phyloP scores from a whole-genome alignment of 1,284 basidiomycete species.

The Paramarasmius palmivorus region DNA sequence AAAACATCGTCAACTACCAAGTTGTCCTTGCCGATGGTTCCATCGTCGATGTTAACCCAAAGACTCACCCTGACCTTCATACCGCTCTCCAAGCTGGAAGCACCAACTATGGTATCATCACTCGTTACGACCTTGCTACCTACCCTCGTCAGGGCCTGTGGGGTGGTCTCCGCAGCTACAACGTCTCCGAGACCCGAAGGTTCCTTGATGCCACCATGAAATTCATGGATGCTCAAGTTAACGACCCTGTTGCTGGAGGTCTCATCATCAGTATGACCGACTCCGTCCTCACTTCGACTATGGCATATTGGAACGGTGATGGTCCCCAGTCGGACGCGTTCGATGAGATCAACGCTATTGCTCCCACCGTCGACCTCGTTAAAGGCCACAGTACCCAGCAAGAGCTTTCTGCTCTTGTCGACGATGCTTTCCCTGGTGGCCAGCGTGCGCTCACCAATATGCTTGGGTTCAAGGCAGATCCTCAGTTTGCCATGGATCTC shows the following conservation, averaged over 20 bases:
- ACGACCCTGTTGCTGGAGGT: too few relatives aligned
- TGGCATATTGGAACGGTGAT: too few relatives aligned
- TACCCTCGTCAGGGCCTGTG: conserved; percentile 13
- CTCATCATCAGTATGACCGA: too few relatives aligned
- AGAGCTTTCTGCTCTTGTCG: too few relatives aligned
- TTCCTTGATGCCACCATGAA: too few relatives aligned
- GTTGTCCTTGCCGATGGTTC: conserved; percentile 21
- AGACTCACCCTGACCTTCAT: conserved; percentile 17
- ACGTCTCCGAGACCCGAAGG: too few relatives aligned
- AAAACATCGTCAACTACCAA: conserved; percentile 21
- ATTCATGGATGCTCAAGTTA: too few relatives aligned
- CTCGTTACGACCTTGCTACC: conserved; percentile 21
- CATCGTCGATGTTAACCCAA: conserved; percentile 17
- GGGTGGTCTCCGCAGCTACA: conserved; percentile 13
- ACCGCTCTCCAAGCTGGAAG: conserved; percentile 21
- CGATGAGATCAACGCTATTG: too few relatives aligned
- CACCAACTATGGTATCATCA: conserved; percentile 23
- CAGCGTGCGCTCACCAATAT: not conserved
- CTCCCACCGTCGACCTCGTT: too few relatives aligned
- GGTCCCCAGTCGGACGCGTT: too few relatives aligned
- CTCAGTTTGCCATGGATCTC: conserved; percentile 1
- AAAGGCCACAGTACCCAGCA: too few relatives aligned
- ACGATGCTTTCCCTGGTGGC: not conserved
- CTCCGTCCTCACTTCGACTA: too few relatives aligned
- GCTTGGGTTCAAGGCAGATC: conserved; percentile 6